Base-by-base conservation (phyloP, 345 rosid genomes). In the Eucalyptus caleyi region DNA sequence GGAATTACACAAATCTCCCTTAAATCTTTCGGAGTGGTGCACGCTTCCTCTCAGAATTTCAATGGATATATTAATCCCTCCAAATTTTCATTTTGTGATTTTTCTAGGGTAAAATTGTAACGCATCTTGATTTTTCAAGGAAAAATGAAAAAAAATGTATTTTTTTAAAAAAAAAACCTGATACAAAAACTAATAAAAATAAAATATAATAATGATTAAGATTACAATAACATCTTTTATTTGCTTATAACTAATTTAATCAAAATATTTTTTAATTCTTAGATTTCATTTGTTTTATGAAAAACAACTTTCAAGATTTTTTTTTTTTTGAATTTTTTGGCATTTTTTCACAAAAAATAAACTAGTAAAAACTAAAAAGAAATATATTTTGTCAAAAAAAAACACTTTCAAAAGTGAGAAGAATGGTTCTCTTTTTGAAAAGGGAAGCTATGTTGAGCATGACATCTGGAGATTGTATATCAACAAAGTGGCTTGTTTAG, bases 261-360 rank as follows among this genome's bases (percentile, higher is more conserved):
- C 27, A 9, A 9, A 24, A 24, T 24, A 24, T 23, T 24, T 56
- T 56, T 56, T 9, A 24, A 56, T 56, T 56, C 13, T 9, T 21
- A 56, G 27, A 56, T 23, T 56, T 51, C 23, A 56, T 54, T 23
- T 56, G 12, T 56, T 23, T 56, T 21, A 56, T 0, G 5, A 0
- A 56, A 56, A 56, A 9, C 12, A 56, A 9, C 30, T 56, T 56
- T 23, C 27, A 23, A 24, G 62, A 54, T 2, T 44, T 44, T 7
- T 2, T 42, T 7, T 2, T 51, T 56, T 56, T 54, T 9, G 11
- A 56, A 56, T 2, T 56, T 56, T 56, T 2, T 54, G 60, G 27
- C 27, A 24, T 56, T 56, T 23, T 0, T 56, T 21, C 3, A 4
- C 27, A 56, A 54, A 56, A 56, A 23, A 56, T 56, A 24, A 4